Evolutionary conservation across 495 filamentous ascomycete genomes (phyloP).

Genomic region (Hypoxylon lenormandii): DNA sequence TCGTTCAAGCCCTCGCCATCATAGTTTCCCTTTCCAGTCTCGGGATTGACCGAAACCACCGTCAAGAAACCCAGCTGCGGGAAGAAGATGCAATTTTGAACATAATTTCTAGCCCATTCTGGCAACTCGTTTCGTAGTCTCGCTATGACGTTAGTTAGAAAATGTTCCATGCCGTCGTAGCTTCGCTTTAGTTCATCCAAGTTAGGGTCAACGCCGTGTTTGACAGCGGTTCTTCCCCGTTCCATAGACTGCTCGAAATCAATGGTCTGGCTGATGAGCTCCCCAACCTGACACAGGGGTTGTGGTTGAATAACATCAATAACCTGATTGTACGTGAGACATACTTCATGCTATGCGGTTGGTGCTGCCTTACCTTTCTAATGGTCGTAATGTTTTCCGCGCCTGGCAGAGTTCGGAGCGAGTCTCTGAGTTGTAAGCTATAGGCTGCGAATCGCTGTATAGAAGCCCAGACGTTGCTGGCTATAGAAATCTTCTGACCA

Average conservation of each 20-base stretch:
- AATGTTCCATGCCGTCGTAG: conserved; percentile 79
- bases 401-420: conserved; percentile 70
- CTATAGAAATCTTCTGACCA: conserved; percentile 67
- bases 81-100: conserved; percentile 80
- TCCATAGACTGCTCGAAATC: conserved; percentile 84
- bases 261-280: conserved; percentile 78
- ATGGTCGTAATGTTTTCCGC: conserved; percentile 67
- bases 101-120: conserved; percentile 63
- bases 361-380: conserved; percentile 61
- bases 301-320: conserved; percentile 61
- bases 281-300: conserved; percentile 72
- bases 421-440: conserved; percentile 74
- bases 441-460: conserved; percentile 66
- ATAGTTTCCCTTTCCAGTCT: conserved; percentile 72
- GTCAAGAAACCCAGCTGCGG: conserved; percentile 92
- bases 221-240: conserved; percentile 78
- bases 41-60: conserved; percentile 73
- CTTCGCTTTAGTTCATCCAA: conserved; percentile 81
- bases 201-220: conserved; percentile 75
- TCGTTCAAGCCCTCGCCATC: conserved; percentile 68
- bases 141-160: conserved; percentile 75
- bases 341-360: neutral
- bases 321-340: conserved; percentile 44
- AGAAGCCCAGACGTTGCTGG: conserved; percentile 77
- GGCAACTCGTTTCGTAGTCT: conserved; percentile 74